Conservation (phyloP, 495 filamentous ascomycete genomes). For the Penicillium cosmopolitanum region DNA sequence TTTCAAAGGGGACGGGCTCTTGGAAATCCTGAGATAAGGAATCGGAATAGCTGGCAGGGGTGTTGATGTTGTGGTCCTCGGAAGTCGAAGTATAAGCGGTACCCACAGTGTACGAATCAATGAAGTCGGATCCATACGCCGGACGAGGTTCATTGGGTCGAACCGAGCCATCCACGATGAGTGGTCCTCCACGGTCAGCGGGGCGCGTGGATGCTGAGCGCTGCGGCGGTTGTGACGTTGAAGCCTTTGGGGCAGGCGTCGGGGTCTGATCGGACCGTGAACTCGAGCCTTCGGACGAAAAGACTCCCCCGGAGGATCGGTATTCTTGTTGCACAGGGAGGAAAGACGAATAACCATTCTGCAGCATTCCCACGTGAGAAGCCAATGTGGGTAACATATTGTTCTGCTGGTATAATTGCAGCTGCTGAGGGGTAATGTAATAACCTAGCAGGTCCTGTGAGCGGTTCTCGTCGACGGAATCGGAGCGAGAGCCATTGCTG, state of each 20-base stretch:
- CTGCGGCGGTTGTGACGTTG: slow-evolving; percentile 25
- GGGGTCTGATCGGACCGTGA: slow-evolving; percentile 29
- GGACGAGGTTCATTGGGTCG: slow-evolving; percentile 39
- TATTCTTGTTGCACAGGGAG: slow-evolving; percentile 45
- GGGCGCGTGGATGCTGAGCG: slow-evolving; percentile 27
- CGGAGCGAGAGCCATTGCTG: slow-evolving; percentile 41
- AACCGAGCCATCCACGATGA: slow-evolving; percentile 52
- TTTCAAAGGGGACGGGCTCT: slow-evolving; percentile 42
- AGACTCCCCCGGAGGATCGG: slow-evolving; percentile 30
- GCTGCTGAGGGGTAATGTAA: slow-evolving; percentile 62
- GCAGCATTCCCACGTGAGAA: slow-evolving; percentile 51
- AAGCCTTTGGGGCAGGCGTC: slow-evolving; percentile 19
- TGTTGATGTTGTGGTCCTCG: slow-evolving; percentile 46
- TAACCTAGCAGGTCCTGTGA: slow-evolving; percentile 67
- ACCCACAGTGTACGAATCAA: slow-evolving; percentile 38
- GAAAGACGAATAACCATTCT: slow-evolving; percentile 50
- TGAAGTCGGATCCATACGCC: slow-evolving; percentile 29
- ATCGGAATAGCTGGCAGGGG: slow-evolving; percentile 48
- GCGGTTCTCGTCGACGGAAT: slow-evolving; percentile 50
- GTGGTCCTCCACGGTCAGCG: slow-evolving; percentile 38
- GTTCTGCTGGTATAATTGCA: slow-evolving; percentile 52
- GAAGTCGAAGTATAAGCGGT: slow-evolving; percentile 44
- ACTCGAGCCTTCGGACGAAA: slow-evolving; percentile 35
- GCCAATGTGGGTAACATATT: slow-evolving; percentile 49
- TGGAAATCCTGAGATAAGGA: slow-evolving; percentile 46